phyloP scores from a whole-genome alignment of 176 grass and related monocot genomes.

The Olyra latifolia region DNA sequence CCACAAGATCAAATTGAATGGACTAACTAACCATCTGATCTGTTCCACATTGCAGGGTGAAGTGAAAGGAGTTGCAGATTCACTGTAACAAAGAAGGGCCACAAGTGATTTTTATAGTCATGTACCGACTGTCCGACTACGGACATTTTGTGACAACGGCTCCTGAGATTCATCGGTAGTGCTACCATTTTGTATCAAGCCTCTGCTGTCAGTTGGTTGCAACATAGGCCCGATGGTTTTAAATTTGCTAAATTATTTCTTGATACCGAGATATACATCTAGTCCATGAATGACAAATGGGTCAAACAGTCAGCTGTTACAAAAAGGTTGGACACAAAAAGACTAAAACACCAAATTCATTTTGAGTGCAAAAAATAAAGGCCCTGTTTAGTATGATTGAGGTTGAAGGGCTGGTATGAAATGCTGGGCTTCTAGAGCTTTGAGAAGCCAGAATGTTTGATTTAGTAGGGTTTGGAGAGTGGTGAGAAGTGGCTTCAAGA shows the following conservation, averaged over 20 bases:
- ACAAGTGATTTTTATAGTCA: neutral
- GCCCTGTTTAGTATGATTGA: too few relatives aligned
- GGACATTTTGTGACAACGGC: slow-evolving; percentile 8
- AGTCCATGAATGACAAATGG: neutral
- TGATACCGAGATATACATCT: neutral
- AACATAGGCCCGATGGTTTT: neutral
- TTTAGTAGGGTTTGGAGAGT: too few relatives aligned
- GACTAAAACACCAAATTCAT: neutral
- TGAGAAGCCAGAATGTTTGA: too few relatives aligned
- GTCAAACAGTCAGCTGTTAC: neutral
- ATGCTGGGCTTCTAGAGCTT: too few relatives aligned
- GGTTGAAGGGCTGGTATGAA: too few relatives aligned
- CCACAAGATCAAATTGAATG: slow-evolving; percentile 20
- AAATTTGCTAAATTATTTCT: slow-evolving; percentile 6
- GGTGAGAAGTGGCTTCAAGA: too few relatives aligned
- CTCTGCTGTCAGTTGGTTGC: neutral
- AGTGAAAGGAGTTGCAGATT: slow-evolving; percentile 11
- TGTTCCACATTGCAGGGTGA: neutral
- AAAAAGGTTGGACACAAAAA: neutral
- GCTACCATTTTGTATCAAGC: neutral
- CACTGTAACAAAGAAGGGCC: neutral
- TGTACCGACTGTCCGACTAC: slow-evolving; percentile 5
- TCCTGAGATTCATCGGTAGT: neutral
- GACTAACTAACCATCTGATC: neutral
- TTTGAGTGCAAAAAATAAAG: neutral